Evolutionary conservation across 192 early-diverging fungal species (phyloP).

Genomic region (Coemansia sp.): DNA sequence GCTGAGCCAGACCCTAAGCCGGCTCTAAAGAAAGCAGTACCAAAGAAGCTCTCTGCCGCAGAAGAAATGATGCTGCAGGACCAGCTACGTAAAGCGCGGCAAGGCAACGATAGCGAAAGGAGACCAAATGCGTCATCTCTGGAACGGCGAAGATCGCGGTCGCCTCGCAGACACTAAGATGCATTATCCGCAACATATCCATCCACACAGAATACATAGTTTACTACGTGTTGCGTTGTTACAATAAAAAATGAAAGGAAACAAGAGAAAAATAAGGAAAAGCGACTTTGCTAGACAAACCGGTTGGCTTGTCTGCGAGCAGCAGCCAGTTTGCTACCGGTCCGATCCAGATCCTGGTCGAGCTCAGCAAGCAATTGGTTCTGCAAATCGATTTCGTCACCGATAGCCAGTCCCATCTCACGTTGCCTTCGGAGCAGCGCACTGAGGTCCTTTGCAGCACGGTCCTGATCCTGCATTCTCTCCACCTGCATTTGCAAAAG

Average conservation of each 20-base stretch:
- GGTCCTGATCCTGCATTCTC: conserved; percentile 81
- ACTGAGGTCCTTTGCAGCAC: conserved; percentile 68
- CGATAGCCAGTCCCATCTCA: conserved; percentile 82
- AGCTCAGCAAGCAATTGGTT: conserved; percentile 85
- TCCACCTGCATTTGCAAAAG: conserved; percentile 73
- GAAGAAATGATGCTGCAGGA: conserved; percentile 24
- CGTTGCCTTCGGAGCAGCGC: conserved; percentile 76
- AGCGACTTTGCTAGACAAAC: conserved; percentile 1
- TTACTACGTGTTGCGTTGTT: too few relatives aligned
- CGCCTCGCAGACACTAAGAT: conserved; percentile 3
- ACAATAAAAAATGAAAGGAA: not conserved
- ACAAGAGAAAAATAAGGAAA: conserved; percentile 3
- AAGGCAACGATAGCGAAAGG: conserved; percentile 2
- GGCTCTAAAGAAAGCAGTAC: not conserved
- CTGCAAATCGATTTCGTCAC: conserved; percentile 87
- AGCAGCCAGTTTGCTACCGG: conserved; percentile 66
- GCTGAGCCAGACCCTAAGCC: too few relatives aligned
- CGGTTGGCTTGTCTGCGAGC: conserved; percentile 78
- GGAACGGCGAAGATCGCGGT: conserved; percentile 27
- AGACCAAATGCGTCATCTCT: too few relatives aligned
- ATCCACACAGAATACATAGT: too few relatives aligned
- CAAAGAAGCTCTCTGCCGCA: conserved; percentile 8
- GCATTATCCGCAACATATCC: not conserved
- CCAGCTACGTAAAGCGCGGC: conserved; percentile 4
- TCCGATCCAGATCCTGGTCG: conserved; percentile 73